Percentiles rank a stretch among this genome's conserved stretches.
Conservation (phyloP, 495 filamentous ascomycete species). For the Tuber borchii region DNA sequence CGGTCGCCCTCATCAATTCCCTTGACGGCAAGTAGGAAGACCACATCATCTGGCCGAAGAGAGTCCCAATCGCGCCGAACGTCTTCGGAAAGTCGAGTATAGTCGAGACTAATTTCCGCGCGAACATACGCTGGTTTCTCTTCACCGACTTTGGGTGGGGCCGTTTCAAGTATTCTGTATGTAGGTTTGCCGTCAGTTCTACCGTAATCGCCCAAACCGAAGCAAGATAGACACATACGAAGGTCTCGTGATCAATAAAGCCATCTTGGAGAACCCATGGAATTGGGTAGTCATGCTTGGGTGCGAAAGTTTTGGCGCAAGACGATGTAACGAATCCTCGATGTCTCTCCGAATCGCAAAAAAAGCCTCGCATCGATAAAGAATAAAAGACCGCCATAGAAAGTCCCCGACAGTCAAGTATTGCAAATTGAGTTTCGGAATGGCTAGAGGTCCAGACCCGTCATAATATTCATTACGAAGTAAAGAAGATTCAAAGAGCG, state of each 20-base stretch:
- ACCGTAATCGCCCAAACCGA: background rate
- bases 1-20: constrained; percentile 48
- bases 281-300: constrained; percentile 61
- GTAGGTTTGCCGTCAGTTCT: constrained; percentile 22
- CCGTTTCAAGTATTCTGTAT: constrained; percentile 65
- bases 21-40: constrained; percentile 76
- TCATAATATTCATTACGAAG: constrained; percentile 82
- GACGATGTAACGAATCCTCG: constrained; percentile 68
- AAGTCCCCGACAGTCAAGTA: constrained; percentile 95
- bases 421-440: constrained; percentile 92
- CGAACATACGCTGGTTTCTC: constrained; percentile 76
- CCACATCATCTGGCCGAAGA: constrained; percentile 77
- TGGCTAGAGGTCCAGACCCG: constrained; percentile 77
- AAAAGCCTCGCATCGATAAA: constrained; percentile 87
- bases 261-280: constrained; percentile 85
- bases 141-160: constrained; percentile 76
- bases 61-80: constrained; percentile 86
- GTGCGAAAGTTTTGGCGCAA: constrained; percentile 62
- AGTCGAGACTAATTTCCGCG: constrained; percentile 83
- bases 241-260: constrained; percentile 75
- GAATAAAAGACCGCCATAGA: constrained; percentile 81
- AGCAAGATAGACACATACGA: constrained; percentile 46
- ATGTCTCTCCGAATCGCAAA: constrained; percentile 90
- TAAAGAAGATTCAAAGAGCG: constrained; percentile 78
- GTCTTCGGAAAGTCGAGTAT: constrained; percentile 65